A percentile compares a stretch with the other conserved stretches of the same genome.
phyloP scores from a whole-genome alignment of 805 yeast species.

The Lipomyces chichibuensis region DNA sequence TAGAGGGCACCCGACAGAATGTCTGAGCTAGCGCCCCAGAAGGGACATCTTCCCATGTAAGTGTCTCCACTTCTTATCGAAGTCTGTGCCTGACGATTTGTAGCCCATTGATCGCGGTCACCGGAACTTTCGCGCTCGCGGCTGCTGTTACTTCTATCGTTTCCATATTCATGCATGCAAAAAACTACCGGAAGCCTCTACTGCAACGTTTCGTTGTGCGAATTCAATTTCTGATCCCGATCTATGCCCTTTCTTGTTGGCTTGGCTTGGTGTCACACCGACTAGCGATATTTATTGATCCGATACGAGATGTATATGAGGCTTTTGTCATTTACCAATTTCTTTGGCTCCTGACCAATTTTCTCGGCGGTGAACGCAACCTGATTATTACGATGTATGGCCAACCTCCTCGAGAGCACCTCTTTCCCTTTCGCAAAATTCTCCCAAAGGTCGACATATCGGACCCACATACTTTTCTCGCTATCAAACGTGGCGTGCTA shows the following conservation, averaged over 20 bases:
- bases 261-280: slow-evolving; percentile 48
- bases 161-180: slow-evolving; percentile 58
- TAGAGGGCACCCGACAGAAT: background rate
- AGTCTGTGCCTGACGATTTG: background rate
- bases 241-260: slow-evolving; percentile 39
- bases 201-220: slow-evolving; percentile 85
- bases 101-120: slow-evolving; percentile 21
- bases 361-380: slow-evolving; percentile 89
- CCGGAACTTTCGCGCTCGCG: slow-evolving; percentile 28
- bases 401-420: slow-evolving; percentile 69
- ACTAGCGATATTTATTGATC: slow-evolving; percentile 59
- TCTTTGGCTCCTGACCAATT: slow-evolving; percentile 75
- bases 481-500: slow-evolving; percentile 78
- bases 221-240: slow-evolving; percentile 63
- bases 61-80: background rate
- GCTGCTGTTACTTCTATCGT: slow-evolving; percentile 24
- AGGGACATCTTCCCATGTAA: slow-evolving; percentile 21
- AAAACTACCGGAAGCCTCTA: slow-evolving; percentile 82
- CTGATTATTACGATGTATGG: slow-evolving; percentile 75
- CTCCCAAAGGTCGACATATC: slow-evolving; percentile 72
- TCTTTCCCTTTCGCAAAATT: slow-evolving; percentile 52
- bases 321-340: slow-evolving; percentile 95
- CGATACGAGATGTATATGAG: slow-evolving; percentile 86
- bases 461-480: slow-evolving; percentile 78
- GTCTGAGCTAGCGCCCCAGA: background rate